A percentile compares a stretch with the other conserved stretches of the same genome.
Evolutionary conservation across 2,329 filamentous ascomycete species (phyloP).

Genomic region (Aspergillus felis): DNA sequence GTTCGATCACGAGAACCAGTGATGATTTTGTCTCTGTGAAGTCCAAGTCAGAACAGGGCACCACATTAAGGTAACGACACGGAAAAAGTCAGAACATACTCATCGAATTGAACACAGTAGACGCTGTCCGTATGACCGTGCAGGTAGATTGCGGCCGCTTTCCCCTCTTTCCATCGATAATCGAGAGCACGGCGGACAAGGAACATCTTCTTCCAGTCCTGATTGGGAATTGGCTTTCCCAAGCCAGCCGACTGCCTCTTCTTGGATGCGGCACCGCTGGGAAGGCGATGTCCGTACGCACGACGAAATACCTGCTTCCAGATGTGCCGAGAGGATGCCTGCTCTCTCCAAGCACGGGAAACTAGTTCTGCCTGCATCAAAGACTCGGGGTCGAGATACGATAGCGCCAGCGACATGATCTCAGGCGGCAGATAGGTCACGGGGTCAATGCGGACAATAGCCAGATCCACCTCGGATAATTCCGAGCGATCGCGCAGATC

Average conservation of each 20-base stretch:
- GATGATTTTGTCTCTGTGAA: constrained; percentile 79
- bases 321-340: constrained; percentile 55
- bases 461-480: constrained; percentile 30
- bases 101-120: constrained; percentile 97
- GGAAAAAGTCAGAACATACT: constrained; percentile 54
- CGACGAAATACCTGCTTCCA: constrained; percentile 61
- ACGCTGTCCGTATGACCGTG: constrained; percentile 94
- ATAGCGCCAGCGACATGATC: constrained; percentile 56
- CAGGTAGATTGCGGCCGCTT: constrained; percentile 78
- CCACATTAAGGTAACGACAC: neutral
- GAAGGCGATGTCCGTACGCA: constrained; percentile 47
- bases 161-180: constrained; percentile 72
- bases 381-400: constrained; percentile 56
- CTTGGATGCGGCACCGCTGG: constrained; percentile 31
- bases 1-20: constrained; percentile 94
- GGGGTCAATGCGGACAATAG: constrained; percentile 48
- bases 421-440: constrained; percentile 55
- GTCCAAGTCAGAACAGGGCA: constrained; percentile 31
- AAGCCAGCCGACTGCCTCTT: constrained; percentile 52
- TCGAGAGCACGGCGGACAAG: constrained; percentile 71
- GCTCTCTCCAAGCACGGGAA: constrained; percentile 53
- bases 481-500: constrained; percentile 38
- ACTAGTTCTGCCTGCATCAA: constrained; percentile 55
- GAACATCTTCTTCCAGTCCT: constrained; percentile 85
- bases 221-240: constrained; percentile 54